Evolutionary conservation across 2,329 filamentous ascomycete species (phyloP), one percentile per base, ranked within the genome.

Genomic region (Fusarium mundagurra): DNA sequence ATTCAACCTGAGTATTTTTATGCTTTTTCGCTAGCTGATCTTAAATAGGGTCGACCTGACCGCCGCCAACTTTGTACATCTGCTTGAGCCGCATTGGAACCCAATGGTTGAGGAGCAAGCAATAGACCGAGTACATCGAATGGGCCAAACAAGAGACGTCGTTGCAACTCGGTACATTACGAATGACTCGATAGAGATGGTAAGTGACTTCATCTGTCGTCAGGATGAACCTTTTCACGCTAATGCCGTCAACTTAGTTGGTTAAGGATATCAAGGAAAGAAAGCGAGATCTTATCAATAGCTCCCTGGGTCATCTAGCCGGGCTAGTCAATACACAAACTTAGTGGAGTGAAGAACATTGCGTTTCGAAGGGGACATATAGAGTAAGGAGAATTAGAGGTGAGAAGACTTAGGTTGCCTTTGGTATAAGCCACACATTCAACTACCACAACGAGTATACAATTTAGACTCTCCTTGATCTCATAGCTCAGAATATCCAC

Each of bases 21-120:
- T 8, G 13, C 18, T 1, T 29, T 18, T 16, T 12, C 8, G 36
- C 8, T 8, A n/a, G 27, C 53, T 55, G 24, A 55, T 8, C 6
- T 36, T 3, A 8, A 12, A 4, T 10, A 59, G 55, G 3, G 43
- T 47, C 10, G 55, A 47, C 10, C 14, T 59, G 8, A 36, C 24
- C 14, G 4, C 33, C 3, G 55, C 55, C 16, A 47, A 36, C 18
- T 36, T 7, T 4, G 33, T 59, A 0, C 55, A 59, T 0, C 13
- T 59, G 0, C 18, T 59, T 8, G 55, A 59, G 24, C 55, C 55
- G 3, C 41, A 59, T 38, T 59, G 55, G 55, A 59, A 59, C 31
- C 55, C 43, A 8, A 59, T 59, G 55, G 3, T 47, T 29, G 55
- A 59, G 34, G 41, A 36, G 33, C 55, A 59, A 38, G 55, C 55